Conservation (phyloP, 2,329 filamentous ascomycete species). For the Coniochaeta prunicola region DNA sequence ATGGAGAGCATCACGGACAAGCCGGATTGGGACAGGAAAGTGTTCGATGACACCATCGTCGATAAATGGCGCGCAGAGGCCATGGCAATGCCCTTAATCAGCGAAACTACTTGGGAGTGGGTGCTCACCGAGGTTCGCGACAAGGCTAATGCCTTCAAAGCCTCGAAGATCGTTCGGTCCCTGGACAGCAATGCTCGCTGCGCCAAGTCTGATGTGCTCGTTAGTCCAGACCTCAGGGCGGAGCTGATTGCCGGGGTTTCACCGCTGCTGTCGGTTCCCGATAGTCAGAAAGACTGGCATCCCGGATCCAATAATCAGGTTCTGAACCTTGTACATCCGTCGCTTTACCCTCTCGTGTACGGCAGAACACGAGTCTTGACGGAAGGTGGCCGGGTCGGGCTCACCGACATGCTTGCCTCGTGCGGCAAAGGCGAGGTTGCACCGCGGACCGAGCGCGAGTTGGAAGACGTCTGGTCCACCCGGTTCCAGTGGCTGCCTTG, state of each 20-base stretch:
- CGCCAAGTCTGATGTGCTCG: constrained; percentile 6
- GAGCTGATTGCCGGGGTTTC: constrained; percentile 3
- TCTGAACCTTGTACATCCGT: constrained; percentile 46
- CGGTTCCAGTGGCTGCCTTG: constrained; percentile 13
- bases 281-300: constrained; percentile 39
- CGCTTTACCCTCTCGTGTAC: constrained; percentile 43
- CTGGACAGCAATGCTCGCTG: constrained; percentile 5
- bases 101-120: constrained; percentile 7
- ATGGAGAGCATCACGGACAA: constrained; percentile 5
- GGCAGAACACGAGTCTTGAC: constrained; percentile 26
- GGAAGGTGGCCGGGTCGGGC: background rate
- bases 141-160: constrained; percentile 7
- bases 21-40: constrained; percentile 1
- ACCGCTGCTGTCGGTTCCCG: constrained; percentile 31
- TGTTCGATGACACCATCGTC: constrained; percentile 3
- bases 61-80: constrained; percentile 1
- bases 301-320: constrained; percentile 40
- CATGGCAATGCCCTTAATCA: constrained; percentile 21
- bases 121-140: constrained; percentile 8
- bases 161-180: constrained; percentile 4
- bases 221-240: constrained; percentile 4
- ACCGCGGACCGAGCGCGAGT: background rate
- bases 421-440: constrained; percentile 6
- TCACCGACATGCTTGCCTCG: background rate
- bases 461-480: constrained; percentile 3